Base-by-base conservation (phyloP, 176 grass and related monocot genomes). In the Hordeum vulgare region DNA sequence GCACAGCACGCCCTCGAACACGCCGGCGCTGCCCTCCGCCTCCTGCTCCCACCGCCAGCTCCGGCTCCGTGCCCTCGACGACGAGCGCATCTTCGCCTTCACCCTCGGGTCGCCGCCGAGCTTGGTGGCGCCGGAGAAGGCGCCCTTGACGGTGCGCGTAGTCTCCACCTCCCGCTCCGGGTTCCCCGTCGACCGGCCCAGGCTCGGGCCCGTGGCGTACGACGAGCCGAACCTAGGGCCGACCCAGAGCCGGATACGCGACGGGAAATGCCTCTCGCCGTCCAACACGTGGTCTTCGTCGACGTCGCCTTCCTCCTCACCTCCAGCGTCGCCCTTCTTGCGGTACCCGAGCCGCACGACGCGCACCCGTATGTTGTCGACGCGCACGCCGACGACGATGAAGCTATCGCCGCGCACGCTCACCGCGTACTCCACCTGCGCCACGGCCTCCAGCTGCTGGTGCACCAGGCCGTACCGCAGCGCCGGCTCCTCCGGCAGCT, bases 11-110 rank as follows among this genome's bases (percentile, higher is more conserved):
- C 95, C 92, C 83, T 97, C 92, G 41, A 97, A 97, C 56, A 94
- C 79, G 63, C 78, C 88, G 3, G 88, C 90, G 75, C 88, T 72
- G 56, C 95, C 95, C 60, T 94, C 92, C 9, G 88, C 88, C 42
- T 94, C 95, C 79, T 97, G 95, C 80, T 97, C 95, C 95, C 95
- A 97, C 49, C 95, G 79, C 90, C 95, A 97, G 86, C 90, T 94
- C 66, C 79, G 73, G 40, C 56, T 87, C n/a, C 65, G 76, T 24
- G 86, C 58, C 81, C 92, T 75, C 61, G 76, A 66, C 9, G 90
- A 84, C 45, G 90, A 86, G 5, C 88, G 85, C 76, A 86, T 81
- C 92, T 92, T 84, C 20, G 90, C 81, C 62, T 90, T 91, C 9
- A 94, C 42, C 21, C 61, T 85, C 6, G 77, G 59, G 2, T 80